Conservation (phyloP, 495 filamentous ascomycete species). For the Penicillium bialowiezense region DNA sequence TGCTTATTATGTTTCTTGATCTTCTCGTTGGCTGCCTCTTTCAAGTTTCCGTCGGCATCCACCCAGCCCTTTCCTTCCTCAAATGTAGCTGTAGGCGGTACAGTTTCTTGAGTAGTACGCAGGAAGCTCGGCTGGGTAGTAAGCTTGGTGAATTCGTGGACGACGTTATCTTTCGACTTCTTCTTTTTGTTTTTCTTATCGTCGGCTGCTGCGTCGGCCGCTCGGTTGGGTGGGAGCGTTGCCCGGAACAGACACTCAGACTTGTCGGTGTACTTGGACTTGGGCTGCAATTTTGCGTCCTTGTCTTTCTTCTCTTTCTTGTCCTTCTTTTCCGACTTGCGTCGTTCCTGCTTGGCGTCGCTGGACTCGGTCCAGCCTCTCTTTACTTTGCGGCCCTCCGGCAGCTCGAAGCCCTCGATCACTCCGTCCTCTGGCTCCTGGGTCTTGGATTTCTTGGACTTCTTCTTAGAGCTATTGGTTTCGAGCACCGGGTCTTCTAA, state of each 20-base stretch:
- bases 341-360: slow-evolving; percentile 47
- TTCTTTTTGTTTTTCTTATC: slow-evolving; percentile 49
- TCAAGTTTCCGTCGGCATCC: slow-evolving; percentile 71
- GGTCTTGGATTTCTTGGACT: slow-evolving; percentile 62
- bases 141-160: slow-evolving; percentile 82
- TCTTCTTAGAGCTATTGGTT: slow-evolving; percentile 33
- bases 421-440: slow-evolving; percentile 58
- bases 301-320: slow-evolving; percentile 51
- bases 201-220: slow-evolving; percentile 22
- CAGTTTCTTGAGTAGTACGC: slow-evolving; percentile 40
- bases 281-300: slow-evolving; percentile 54
- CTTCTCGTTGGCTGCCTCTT: slow-evolving; percentile 53
- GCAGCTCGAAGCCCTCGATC: slow-evolving; percentile 68
- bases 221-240: slow-evolving; percentile 63
- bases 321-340: slow-evolving; percentile 40
- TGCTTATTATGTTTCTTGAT: slow-evolving; percentile 30
- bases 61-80: slow-evolving; percentile 84
- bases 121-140: slow-evolving; percentile 76
- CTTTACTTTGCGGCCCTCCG: slow-evolving; percentile 74
- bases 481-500: slow-evolving; percentile 24
- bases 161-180: slow-evolving; percentile 53
- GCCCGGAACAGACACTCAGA: slow-evolving; percentile 80
- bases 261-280: slow-evolving; percentile 76
- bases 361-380: slow-evolving; percentile 82
- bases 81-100: slow-evolving; percentile 33